These are phyloP conservation scores for Macaranga tanarius DNA, from an alignment of 441 rosid species.

Conservation along the genomic window DNA sequence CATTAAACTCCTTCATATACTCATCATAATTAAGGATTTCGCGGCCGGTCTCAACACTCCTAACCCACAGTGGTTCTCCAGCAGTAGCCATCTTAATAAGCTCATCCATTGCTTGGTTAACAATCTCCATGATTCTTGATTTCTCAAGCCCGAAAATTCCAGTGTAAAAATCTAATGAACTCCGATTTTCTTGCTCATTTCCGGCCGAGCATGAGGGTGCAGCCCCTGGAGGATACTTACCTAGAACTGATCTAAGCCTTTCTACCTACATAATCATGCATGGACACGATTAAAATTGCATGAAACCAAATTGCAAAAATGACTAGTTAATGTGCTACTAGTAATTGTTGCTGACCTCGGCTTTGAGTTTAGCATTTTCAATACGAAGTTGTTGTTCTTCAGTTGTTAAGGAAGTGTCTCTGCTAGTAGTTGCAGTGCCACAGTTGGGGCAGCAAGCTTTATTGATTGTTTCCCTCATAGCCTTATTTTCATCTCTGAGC, in stretches of 20 bases:
- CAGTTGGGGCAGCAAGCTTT: slow-evolving; percentile 87
- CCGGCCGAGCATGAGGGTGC: slow-evolving; percentile 68
- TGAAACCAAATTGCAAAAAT: neutral
- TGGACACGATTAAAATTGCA: neutral
- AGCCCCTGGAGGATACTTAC: slow-evolving; percentile 53
- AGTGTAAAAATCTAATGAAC: slow-evolving; percentile 73
- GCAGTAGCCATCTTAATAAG: slow-evolving; percentile 78
- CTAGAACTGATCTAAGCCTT: slow-evolving; percentile 60
- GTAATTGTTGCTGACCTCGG: slow-evolving; percentile 41
- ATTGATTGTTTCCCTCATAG: slow-evolving; percentile 76
- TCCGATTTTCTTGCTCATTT: slow-evolving; percentile 53
- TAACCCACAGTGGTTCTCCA: slow-evolving; percentile 77
- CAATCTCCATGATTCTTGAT: slow-evolving; percentile 67
- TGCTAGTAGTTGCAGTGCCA: slow-evolving; percentile 59
- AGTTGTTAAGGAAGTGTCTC: slow-evolving; percentile 40
- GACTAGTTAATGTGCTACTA: neutral
- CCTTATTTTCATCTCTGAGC: slow-evolving; percentile 77
- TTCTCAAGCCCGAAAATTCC: slow-evolving; percentile 87
- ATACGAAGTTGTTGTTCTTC: slow-evolving; percentile 74
- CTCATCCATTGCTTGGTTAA: slow-evolving; percentile 79
- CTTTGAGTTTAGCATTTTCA: slow-evolving; percentile 84
- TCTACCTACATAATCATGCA: slow-evolving; percentile 43
- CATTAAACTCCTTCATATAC: slow-evolving; percentile 68
- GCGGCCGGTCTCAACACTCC: slow-evolving; percentile 86
- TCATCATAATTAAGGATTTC: slow-evolving; percentile 94